Conservation (phyloP, 2,329 filamentous ascomycete genomes). For the Aspergillus awamori region DNA sequence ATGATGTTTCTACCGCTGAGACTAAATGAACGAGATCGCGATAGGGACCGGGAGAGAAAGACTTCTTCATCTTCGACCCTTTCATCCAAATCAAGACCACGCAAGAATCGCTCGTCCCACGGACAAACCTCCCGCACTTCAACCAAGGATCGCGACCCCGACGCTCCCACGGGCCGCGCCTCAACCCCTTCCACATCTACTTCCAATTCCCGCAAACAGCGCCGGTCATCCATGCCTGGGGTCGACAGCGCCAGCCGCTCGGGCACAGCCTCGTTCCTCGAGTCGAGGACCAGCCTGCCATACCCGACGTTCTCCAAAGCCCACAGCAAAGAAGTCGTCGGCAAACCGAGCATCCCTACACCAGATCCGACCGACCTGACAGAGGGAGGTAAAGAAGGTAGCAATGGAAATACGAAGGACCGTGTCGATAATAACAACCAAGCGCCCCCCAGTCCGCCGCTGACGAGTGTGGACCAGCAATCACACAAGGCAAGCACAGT, state of each 20-base stretch:
- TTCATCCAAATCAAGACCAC: conserved; percentile 32
- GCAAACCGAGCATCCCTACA: conserved; percentile 57
- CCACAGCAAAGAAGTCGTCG: conserved; percentile 84
- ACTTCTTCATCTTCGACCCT: conserved; percentile 31
- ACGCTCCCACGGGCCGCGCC: conserved; percentile 33
- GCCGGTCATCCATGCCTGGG: conserved; percentile 58
- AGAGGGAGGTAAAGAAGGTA: conserved; percentile 48
- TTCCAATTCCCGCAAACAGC: conserved; percentile 28
- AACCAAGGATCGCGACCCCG: conserved; percentile 39
- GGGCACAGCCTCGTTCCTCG: conserved; percentile 43
- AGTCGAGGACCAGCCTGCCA: conserved; percentile 59
- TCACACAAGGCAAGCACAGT: conserved; percentile 41
- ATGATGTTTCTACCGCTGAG: conserved; percentile 44
- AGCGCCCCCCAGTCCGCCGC: conserved; percentile 52
- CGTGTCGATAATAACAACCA: conserved; percentile 35
- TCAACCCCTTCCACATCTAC: conserved; percentile 31
- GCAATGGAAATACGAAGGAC: conserved; percentile 28
- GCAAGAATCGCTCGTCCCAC: conserved; percentile 35
- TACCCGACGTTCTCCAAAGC: conserved; percentile 88
- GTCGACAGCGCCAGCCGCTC: conserved; percentile 41
- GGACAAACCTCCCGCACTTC: conserved; percentile 34
- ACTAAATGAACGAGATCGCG: conserved; percentile 39
- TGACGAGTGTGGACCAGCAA: conserved; percentile 49
- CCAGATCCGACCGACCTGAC: conserved; percentile 74
- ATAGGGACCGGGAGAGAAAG: conserved; percentile 32